Percentiles rank a stretch among this genome's conserved stretches.
phyloP scores from a whole-genome alignment of 345 rosid genomes.

The Syzygium jambos region DNA sequence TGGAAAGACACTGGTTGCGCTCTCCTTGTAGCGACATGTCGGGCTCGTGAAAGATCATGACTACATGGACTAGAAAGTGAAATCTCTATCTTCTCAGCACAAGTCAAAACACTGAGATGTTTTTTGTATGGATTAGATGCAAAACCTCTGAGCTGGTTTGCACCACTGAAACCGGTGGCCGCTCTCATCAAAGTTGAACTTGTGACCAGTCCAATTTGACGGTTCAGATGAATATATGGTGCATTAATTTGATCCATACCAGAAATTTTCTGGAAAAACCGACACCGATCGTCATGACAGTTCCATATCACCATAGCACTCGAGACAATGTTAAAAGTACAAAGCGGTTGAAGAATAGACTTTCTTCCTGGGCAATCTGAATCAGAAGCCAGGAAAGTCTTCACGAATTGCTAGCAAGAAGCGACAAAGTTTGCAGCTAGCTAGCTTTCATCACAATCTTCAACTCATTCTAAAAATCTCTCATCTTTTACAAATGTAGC shows the following conservation, averaged over 20 bases:
- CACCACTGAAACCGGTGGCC: neutral
- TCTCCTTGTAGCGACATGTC: neutral
- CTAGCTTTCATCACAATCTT: neutral
- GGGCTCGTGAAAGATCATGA: neutral
- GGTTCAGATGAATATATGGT: neutral
- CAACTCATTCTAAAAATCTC: neutral
- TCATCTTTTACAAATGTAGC: neutral
- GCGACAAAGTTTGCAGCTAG: neutral
- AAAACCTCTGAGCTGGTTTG: neutral
- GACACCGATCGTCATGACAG: neutral
- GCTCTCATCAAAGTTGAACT: neutral
- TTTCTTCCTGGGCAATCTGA: neutral
- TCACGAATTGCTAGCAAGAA: neutral
- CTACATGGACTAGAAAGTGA: neutral
- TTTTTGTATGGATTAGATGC: neutral
- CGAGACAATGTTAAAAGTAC: neutral
- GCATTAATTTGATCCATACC: neutral
- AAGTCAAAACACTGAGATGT: neutral
- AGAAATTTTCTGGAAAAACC: neutral
- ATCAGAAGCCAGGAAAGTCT: neutral
- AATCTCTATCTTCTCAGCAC: neutral
- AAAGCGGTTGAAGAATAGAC: neutral
- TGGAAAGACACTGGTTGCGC: neutral
- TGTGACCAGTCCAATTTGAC: neutral
- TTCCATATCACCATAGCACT: neutral